Conservation (phyloP, 2,329 filamentous ascomycete species). For the Neoscytalidium dimidiatum region DNA sequence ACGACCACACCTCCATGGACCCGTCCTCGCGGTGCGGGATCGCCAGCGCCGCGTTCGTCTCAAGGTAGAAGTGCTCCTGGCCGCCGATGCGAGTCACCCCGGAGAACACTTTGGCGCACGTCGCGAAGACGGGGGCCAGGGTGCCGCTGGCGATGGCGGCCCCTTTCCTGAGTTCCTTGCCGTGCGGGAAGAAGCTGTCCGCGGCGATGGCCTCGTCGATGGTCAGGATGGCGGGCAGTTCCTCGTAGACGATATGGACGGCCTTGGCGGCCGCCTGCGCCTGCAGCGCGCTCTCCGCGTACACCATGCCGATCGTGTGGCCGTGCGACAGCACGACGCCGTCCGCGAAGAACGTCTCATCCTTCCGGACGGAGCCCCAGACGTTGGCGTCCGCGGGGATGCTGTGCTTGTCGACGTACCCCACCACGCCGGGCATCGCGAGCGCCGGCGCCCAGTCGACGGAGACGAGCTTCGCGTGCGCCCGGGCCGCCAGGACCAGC, state of each 20-base stretch:
- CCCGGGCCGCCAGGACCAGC: conserved; percentile 81
- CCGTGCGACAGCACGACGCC: conserved; percentile 83
- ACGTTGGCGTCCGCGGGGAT: conserved; percentile 80
- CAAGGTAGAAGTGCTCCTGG: conserved; percentile 95
- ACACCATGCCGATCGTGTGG: conserved; percentile 85
- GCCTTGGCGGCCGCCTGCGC: conserved; percentile 80
- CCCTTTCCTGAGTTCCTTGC: conserved; percentile 77
- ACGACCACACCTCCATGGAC: conserved; percentile 79
- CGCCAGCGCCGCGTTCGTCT: conserved; percentile 82
- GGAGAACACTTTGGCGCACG: conserved; percentile 79
- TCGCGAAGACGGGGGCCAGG: conserved; percentile 72
- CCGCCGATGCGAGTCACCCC: conserved; percentile 85
- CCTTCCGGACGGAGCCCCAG: conserved; percentile 79
- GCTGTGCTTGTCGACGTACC: conserved; percentile 80
- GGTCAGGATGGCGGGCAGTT: conserved; percentile 80
- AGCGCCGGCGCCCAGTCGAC: conserved; percentile 75
- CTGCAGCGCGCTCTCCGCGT: conserved; percentile 74
- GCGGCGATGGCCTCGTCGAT: conserved; percentile 93
- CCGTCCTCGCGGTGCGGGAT: conserved; percentile 89
- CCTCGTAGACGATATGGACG: conserved; percentile 86
- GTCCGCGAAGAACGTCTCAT: conserved; percentile 89
- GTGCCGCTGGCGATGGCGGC: conserved; percentile 50
- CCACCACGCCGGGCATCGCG: conserved; percentile 82
- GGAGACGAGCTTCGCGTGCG: conserved; percentile 81
- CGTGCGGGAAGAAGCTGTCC: conserved; percentile 81